phyloP scores from a whole-genome alignment of 129 eudicot species.

The Glebionis coronaria region DNA sequence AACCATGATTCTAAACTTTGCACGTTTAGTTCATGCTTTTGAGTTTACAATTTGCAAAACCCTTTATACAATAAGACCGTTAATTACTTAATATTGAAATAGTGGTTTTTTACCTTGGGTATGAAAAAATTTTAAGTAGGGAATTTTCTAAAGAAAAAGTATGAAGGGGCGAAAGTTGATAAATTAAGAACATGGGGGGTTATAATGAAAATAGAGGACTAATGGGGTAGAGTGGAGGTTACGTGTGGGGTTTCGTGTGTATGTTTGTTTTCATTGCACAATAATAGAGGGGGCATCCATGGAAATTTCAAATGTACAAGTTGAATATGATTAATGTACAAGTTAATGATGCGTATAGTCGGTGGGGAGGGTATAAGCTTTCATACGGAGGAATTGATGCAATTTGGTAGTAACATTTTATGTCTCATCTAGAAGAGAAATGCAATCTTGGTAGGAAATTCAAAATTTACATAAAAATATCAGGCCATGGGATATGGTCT shows the following conservation, averaged over 20 bases:
- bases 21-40: background rate
- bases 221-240: slow-evolving; percentile 17
- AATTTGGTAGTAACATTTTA: no score
- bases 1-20: background rate
- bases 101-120: background rate
- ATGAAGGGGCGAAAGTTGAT: background rate
- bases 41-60: background rate
- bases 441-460: no score
- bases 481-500: no score
- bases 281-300: slow-evolving; percentile 17
- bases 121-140: background rate
- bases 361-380: no score
- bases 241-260: slow-evolving; percentile 18
- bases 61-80: background rate
- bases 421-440: no score
- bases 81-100: background rate
- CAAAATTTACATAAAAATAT: no score
- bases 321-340: slow-evolving; percentile 3
- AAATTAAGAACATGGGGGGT: slow-evolving; percentile 5
- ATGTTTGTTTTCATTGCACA: slow-evolving; percentile 20
- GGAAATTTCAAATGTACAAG: slow-evolving; percentile 15
- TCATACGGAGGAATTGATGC: no score
- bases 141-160: background rate
- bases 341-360: background rate
- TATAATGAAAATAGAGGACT: slow-evolving; percentile 5